Evolutionary conservation across 1,284 basidiomycete genomes (phyloP).

Genomic region (Moniliophthora roreri): DNA sequence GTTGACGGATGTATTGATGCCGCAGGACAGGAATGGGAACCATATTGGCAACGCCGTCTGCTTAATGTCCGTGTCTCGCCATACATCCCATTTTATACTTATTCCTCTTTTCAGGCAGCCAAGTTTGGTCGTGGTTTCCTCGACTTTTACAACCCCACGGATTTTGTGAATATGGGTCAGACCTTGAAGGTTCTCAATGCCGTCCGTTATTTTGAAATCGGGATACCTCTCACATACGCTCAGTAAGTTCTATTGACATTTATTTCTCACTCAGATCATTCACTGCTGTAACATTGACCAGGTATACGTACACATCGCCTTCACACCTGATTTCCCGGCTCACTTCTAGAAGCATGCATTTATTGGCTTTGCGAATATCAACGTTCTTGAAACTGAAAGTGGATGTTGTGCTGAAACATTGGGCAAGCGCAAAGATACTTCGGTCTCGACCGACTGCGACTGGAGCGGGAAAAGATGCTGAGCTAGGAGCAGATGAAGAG

Average conservation of each 20-base stretch:
- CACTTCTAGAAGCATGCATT: slow-evolving; percentile 86
- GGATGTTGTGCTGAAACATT: slow-evolving; percentile 89
- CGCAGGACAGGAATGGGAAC: slow-evolving; percentile 90
- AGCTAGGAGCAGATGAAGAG: slow-evolving; percentile 69
- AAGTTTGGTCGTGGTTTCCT: slow-evolving; percentile 94
- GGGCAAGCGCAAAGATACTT: slow-evolving; percentile 92
- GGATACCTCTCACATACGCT: slow-evolving; percentile 89
- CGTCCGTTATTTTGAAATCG: slow-evolving; percentile 87
- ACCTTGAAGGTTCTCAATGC: slow-evolving; percentile 95
- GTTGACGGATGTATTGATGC: slow-evolving; percentile 95
- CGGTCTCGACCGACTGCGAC: slow-evolving; percentile 61
- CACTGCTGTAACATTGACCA: slow-evolving; percentile 29
- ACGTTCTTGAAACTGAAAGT: slow-evolving; percentile 81
- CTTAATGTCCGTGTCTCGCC: slow-evolving; percentile 63
- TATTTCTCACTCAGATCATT: neutral
- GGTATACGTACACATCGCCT: slow-evolving; percentile 78
- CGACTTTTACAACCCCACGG: slow-evolving; percentile 88
- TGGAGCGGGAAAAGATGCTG: slow-evolving; percentile 50
- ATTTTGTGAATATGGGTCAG: slow-evolving; percentile 91
- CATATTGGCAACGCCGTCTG: slow-evolving; percentile 84
- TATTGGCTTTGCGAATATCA: slow-evolving; percentile 91
- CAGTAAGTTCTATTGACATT: slow-evolving; percentile 54
- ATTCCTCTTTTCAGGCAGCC: slow-evolving; percentile 64
- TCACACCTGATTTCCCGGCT: slow-evolving; percentile 81
- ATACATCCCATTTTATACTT: slow-evolving; percentile 8